Percentiles rank a stretch among this genome's conserved stretches.
These are phyloP conservation scores for Chimonanthus praecox DNA, from an alignment of 164 flowering plant genomes.

Conservation along the genomic window DNA sequence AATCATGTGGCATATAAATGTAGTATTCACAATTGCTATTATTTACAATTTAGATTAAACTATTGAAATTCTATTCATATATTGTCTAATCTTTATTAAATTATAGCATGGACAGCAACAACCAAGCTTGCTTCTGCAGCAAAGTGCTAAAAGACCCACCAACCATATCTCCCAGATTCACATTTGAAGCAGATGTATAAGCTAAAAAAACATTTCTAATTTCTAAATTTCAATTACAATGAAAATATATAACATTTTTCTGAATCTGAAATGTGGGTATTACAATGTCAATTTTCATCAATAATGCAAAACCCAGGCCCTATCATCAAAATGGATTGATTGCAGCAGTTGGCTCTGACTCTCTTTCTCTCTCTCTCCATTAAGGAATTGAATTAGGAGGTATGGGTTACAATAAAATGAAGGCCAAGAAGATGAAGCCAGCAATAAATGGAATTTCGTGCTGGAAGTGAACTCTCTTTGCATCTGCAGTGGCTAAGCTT, in stretches of 20 bases:
- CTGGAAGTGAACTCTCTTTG: constrained; percentile 15
- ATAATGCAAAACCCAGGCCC: background rate
- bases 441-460: constrained; percentile 13
- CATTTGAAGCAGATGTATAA: background rate
- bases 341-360: background rate
- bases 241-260: background rate
- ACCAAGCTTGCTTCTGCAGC: background rate
- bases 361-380: background rate
- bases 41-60: no score
- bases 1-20: background rate
- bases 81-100: no score
- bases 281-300: background rate
- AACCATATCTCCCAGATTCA: background rate
- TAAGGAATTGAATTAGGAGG: background rate
- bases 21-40: no score
- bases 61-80: no score
- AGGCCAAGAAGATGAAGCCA: constrained; percentile 16
- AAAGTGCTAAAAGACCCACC: background rate
- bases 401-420: constrained; percentile 14
- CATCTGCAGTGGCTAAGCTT: constrained; percentile 27
- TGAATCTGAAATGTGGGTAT: background rate
- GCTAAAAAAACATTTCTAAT: no score
- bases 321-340: background rate
- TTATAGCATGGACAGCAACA: background rate
- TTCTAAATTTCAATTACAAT: background rate